Evolutionary conservation across 2,329 filamentous ascomycete genomes (phyloP).

Genomic region (Fusarium siculi): DNA sequence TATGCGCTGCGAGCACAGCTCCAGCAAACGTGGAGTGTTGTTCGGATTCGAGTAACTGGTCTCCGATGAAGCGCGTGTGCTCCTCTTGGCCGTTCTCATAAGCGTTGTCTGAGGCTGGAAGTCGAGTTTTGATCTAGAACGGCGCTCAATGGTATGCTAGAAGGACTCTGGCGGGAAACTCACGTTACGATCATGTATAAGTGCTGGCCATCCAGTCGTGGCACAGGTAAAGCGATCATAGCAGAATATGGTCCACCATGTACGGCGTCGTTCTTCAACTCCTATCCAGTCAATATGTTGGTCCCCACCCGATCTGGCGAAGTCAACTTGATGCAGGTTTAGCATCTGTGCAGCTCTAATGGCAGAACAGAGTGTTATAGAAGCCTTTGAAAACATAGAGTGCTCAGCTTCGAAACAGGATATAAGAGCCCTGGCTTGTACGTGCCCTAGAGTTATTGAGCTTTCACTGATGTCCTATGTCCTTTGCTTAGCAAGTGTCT

Average conservation of each 20-base stretch:
- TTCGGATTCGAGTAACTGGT: constrained; percentile 3
- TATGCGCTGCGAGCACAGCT: constrained; percentile 5
- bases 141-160: not conserved
- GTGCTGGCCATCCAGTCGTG: constrained; percentile 20
- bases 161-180: accelerated
- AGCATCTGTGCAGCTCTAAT: constrained; percentile 13
- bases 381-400: constrained; percentile 21
- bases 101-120: constrained; percentile 10
- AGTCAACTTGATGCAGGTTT: not conserved
- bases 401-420: constrained; percentile 23
- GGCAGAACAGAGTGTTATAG: constrained; percentile 10
- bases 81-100: constrained; percentile 6
- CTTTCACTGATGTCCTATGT: not conserved
- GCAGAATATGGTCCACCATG: constrained; percentile 27
- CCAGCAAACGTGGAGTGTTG: constrained; percentile 10
- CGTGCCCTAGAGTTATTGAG: not conserved
- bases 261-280: constrained; percentile 13
- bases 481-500: not conserved
- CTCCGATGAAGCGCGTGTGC: constrained; percentile 1
- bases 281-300: not conserved
- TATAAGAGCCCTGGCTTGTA: constrained; percentile 5
- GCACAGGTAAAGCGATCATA: constrained; percentile 20
- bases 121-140: constrained; percentile 6
- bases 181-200: not conserved
- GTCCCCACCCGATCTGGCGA: accelerated